Evolutionary conservation across 177 flowering plant species (phyloP).

Genomic region (Tripterygium wilfordii): DNA sequence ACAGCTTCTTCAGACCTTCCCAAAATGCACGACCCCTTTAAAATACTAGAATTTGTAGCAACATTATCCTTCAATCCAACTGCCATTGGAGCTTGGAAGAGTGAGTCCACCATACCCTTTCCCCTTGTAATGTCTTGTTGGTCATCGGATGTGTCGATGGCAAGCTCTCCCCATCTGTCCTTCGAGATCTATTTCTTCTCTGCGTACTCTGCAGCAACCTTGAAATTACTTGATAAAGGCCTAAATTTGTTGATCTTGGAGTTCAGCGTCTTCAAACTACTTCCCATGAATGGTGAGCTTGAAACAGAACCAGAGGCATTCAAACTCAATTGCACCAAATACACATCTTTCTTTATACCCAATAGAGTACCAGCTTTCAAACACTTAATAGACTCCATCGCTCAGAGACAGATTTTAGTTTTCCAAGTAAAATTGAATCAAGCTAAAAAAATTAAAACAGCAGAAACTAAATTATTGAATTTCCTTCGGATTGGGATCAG

Average conservation of each 20-base stretch:
- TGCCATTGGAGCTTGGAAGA: constrained; percentile 32
- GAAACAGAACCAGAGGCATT: constrained; percentile 12
- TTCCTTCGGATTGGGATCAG: too few species aligned
- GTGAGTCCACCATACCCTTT: constrained; percentile 31
- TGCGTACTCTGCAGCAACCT: constrained; percentile 16
- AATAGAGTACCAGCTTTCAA: constrained; percentile 2
- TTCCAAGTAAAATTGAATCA: too few species aligned
- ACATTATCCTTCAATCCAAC: constrained; percentile 28
- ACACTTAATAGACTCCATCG: background rate
- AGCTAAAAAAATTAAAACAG: too few species aligned
- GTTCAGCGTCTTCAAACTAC: constrained; percentile 20
- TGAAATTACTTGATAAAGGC: constrained; percentile 8
- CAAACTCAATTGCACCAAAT: constrained; percentile 17
- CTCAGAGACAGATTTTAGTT: too few species aligned
- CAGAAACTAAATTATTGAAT: too few species aligned
- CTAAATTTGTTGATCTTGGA: constrained; percentile 1
- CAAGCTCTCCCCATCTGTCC: constrained; percentile 30
- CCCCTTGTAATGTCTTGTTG: constrained; percentile 36
- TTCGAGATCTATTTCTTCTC: constrained; percentile 20
- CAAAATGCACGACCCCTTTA: constrained; percentile 39
- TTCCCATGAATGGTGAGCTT: constrained; percentile 16
- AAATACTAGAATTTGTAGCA: constrained; percentile 32
- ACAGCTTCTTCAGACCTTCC: constrained; percentile 38
- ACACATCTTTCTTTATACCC: constrained; percentile 3
- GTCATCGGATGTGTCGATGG: constrained; percentile 24